These are phyloP conservation scores for Mortierella claussenii DNA, from an alignment of 192 early-diverging fungal genomes.

Conservation along the genomic window DNA sequence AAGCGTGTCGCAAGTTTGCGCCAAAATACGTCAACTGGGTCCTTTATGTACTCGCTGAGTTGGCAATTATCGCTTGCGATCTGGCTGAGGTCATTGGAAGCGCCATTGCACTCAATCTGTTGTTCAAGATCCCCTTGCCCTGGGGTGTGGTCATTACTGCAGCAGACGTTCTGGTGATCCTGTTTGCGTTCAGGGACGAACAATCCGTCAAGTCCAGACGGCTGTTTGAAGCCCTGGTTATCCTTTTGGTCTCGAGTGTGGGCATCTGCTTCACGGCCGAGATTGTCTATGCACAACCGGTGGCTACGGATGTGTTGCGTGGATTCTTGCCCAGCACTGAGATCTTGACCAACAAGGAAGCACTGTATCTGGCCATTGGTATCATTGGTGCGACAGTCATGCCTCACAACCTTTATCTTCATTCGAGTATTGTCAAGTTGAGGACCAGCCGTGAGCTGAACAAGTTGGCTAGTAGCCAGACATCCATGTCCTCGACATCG, in stretches of 20 bases:
- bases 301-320: conserved; percentile 66
- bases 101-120: conserved; percentile 81
- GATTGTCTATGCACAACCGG: conserved; percentile 67
- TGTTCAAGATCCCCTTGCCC: conserved; percentile 76
- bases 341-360: conserved; percentile 66
- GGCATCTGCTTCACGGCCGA: conserved; percentile 75
- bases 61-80: conserved; percentile 85
- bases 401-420: conserved; percentile 89
- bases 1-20: conserved; percentile 71
- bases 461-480: conserved; percentile 23
- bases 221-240: conserved; percentile 75
- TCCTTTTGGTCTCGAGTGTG: conserved; percentile 70
- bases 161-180: conserved; percentile 76
- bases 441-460: conserved; percentile 51
- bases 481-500: conserved; percentile 31
- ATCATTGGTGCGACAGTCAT: conserved; percentile 91
- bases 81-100: conserved; percentile 88
- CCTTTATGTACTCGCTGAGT: conserved; percentile 78
- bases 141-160: conserved; percentile 82
- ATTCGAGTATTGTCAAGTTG: conserved; percentile 78
- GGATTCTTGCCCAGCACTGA: conserved; percentile 70
- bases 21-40: conserved; percentile 67
- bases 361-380: conserved; percentile 78
- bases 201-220: conserved; percentile 61
- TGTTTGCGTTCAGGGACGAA: conserved; percentile 68